Conservation (phyloP, 2,329 filamentous ascomycete species). For the Hymenoscyphus scutula region DNA sequence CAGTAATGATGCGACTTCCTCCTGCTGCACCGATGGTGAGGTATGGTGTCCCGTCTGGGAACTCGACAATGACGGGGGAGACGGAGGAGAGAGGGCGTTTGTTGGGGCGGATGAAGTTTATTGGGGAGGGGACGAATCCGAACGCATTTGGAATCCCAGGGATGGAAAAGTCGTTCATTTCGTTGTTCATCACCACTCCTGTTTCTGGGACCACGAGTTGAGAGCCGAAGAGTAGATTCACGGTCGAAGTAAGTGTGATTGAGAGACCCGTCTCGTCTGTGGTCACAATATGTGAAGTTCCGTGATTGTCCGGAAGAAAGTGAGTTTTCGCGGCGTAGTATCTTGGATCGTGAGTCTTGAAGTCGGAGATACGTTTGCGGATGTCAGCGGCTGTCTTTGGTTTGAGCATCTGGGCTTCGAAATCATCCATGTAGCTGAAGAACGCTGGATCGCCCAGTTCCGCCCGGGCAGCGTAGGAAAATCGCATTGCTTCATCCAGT, state of each 20-base stretch:
- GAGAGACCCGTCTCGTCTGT: slow-evolving; percentile 73
- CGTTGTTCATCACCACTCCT: slow-evolving; percentile 48
- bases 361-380: slow-evolving; percentile 67
- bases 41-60: slow-evolving; percentile 62
- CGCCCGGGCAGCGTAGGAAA: slow-evolving; percentile 78
- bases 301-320: slow-evolving; percentile 67
- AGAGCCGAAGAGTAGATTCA: slow-evolving; percentile 84
- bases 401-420: slow-evolving; percentile 68
- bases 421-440: slow-evolving; percentile 58
- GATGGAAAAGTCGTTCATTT: slow-evolving; percentile 82
- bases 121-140: slow-evolving; percentile 74
- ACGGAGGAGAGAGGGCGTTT: slow-evolving; percentile 86
- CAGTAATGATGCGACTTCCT: slow-evolving; percentile 78
- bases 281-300: slow-evolving; percentile 71
- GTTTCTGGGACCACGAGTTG: slow-evolving; percentile 76
- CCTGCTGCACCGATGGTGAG: slow-evolving; percentile 74
- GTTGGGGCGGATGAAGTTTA: slow-evolving; percentile 76
- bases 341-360: slow-evolving; percentile 65
- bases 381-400: slow-evolving; percentile 57
- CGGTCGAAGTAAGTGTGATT: slow-evolving; percentile 78
- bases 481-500: slow-evolving; percentile 84
- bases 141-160: slow-evolving; percentile 76
- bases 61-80: slow-evolving; percentile 73
- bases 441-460: slow-evolving; percentile 80
- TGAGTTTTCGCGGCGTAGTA: slow-evolving; percentile 70